Evolutionary conservation across 2,329 filamentous ascomycete genomes (phyloP).

Genomic region (Fusarium praegraminearum): DNA sequence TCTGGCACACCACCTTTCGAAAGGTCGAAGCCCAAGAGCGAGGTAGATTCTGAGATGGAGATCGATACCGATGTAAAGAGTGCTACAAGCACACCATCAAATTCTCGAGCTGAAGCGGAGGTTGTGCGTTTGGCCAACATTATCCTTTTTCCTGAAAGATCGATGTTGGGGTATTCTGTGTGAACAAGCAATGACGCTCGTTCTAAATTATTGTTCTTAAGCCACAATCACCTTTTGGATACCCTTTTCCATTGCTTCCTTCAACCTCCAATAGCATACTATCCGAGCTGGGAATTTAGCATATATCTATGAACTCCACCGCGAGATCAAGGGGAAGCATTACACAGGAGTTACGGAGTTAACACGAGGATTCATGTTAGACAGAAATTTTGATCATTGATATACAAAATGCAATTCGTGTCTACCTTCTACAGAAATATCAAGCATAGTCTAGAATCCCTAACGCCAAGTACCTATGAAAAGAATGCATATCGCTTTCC

Average conservation of each 20-base stretch:
- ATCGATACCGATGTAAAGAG: conserved; percentile 44
- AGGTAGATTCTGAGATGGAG: conserved; percentile 48
- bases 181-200: conserved; percentile 12
- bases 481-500: not conserved
- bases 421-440: not conserved
- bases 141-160: conserved; percentile 67
- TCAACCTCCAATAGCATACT: not conserved
- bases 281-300: not conserved
- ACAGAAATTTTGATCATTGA: conserved; percentile 8
- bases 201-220: not conserved
- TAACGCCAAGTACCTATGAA: not conserved
- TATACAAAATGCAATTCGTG: conserved; percentile 4
- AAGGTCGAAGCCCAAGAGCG: conserved; percentile 40
- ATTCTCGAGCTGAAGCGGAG: conserved; percentile 61
- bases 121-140: conserved; percentile 67
- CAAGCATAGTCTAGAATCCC: not conserved
- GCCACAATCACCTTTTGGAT: not conserved
- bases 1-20: conserved; percentile 47
- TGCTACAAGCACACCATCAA: conserved; percentile 43
- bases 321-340: conserved; percentile 21
- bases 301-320: not conserved
- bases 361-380: conserved; percentile 7
- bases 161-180: conserved; percentile 51
- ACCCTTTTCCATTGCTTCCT: not conserved
- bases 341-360: conserved; percentile 26